Evolutionary conservation across 306 rosid species (phyloP), one percentile per base, ranked within the genome.

Genomic region (Hippophae rhamnoides): DNA sequence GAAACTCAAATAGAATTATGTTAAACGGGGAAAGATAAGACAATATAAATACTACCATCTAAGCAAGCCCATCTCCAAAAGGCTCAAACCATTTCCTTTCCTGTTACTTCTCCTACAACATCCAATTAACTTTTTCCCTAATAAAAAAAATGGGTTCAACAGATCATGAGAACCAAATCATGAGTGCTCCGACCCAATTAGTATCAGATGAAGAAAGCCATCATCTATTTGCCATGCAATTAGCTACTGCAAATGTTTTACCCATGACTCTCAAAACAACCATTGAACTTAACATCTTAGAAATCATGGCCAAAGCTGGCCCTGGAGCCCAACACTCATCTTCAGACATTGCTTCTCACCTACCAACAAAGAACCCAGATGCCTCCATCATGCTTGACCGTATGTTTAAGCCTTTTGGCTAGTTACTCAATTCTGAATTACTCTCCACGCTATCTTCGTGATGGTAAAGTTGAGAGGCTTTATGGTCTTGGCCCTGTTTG

Each of bases 351-450:
- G 80, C 71, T 10, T 27, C 70, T 0, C 38, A 72, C n/a, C 27
- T 80, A 58, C 11, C 65, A 3, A 31, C 77, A 52, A 44, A 9
- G 11, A 86, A 86, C 62, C 62, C 81, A 0, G 70, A 73, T 2
- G 82, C 80, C 5, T 60, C 81, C 2, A 3, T 61, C 8, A 75
- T 85, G 89, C 7, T 86, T 1, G 86, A 86, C 10, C 76, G 89
- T 7, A 59, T 86, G 2, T 77, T 83, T n/a, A 1, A 48, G 76
- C 65, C 83, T 86, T 0, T 54, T 86, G 38, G 76, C 75, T 0
- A 53, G 67, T 51, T 75, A 86, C 71, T 76, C 78, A 13, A 51
- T 86, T 40, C 58, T 86, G 8, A 43, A 9, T 2, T 80, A 78
- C 74, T 52, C 77, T 40, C 40, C 65, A 12, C 57, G 2, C 4